Evolutionary conservation across 805 yeast species (phyloP).

Genomic region (Hanseniaspora occidentalis): DNA sequence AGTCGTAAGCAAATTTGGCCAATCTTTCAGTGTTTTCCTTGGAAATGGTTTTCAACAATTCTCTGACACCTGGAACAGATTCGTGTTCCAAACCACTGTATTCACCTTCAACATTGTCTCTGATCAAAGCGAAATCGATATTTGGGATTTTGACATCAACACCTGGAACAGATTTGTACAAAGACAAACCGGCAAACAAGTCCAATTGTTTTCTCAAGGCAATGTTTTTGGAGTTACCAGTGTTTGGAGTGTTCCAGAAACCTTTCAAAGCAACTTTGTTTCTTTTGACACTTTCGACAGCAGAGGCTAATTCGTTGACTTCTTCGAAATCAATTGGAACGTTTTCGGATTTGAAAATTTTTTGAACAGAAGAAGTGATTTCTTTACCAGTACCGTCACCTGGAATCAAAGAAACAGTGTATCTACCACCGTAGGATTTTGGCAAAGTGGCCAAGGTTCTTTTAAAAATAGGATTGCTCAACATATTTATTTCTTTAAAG

Average conservation of each 20-base stretch:
- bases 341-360: conserved; percentile 74
- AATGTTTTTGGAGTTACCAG: conserved; percentile 79
- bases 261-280: conserved; percentile 96
- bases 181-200: conserved; percentile 88
- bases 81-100: conserved; percentile 97
- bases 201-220: conserved; percentile 94
- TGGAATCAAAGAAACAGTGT: conserved; percentile 88
- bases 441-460: conserved; percentile 55
- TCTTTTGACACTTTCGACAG: conserved; percentile 83
- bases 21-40: conserved; percentile 91
- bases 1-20: conserved; percentile 94
- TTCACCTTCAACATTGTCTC: conserved; percentile 99
- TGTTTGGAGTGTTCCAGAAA: conserved; percentile 75
- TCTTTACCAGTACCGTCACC: conserved; percentile 98
- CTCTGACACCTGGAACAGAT: conserved; percentile 66
- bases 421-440: conserved; percentile 89
- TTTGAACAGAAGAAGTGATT: conserved; percentile 85
- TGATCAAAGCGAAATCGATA: conserved; percentile 85
- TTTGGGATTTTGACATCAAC: conserved; percentile 80
- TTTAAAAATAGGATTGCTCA: conserved; percentile 9
- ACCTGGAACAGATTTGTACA: conserved; percentile 89
- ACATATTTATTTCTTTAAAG: too few species aligned
- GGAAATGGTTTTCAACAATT: conserved; percentile 72
- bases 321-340: conserved; percentile 93
- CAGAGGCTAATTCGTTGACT: conserved; percentile 63